A percentile compares a stretch with the other conserved stretches of the same genome.
Evolutionary conservation across 805 yeast species (phyloP).

Genomic region (Sugiyamaella mastotermitis): DNA sequence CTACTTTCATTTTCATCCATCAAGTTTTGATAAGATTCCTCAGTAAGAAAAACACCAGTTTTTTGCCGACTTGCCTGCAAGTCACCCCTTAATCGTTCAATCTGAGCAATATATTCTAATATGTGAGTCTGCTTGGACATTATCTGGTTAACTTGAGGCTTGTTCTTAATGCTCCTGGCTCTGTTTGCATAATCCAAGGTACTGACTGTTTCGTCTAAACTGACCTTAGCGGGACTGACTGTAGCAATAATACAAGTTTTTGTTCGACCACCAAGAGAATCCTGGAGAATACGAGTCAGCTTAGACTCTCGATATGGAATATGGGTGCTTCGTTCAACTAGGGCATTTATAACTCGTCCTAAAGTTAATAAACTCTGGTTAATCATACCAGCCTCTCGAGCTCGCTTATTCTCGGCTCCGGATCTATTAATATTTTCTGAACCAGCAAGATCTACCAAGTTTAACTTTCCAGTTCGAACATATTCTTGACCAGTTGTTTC

Average conservation of each 20-base stretch:
- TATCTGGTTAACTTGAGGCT: slow-evolving; percentile 46
- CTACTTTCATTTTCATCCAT: slow-evolving; percentile 45
- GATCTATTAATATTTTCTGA: slow-evolving; percentile 83
- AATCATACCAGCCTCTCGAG: slow-evolving; percentile 89
- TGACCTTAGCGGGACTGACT: slow-evolving; percentile 71
- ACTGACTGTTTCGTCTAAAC: slow-evolving; percentile 75
- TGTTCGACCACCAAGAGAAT: slow-evolving; percentile 82
- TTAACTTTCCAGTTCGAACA: slow-evolving; percentile 42
- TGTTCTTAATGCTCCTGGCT: slow-evolving; percentile 73
- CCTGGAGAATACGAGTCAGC: slow-evolving; percentile 70
- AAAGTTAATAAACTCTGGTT: slow-evolving; percentile 82
- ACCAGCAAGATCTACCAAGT: slow-evolving; percentile 91
- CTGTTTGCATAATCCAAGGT: slow-evolving; percentile 84
- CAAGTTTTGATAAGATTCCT: slow-evolving; percentile 39
- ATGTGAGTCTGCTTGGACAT: slow-evolving; percentile 43
- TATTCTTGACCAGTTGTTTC: slow-evolving; percentile 52
- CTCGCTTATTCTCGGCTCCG: slow-evolving; percentile 81
- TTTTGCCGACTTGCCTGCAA: slow-evolving; percentile 56
- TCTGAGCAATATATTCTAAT: slow-evolving; percentile 48
- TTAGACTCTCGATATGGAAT: slow-evolving; percentile 86
- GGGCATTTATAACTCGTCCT: slow-evolving; percentile 79
- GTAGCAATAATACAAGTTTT: slow-evolving; percentile 86
- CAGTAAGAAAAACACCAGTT: slow-evolving; percentile 60
- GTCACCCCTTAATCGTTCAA: slow-evolving; percentile 53
- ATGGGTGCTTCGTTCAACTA: slow-evolving; percentile 59